Percentiles rank a stretch among this genome's conserved stretches.
phyloP scores from a whole-genome alignment of 441 rosid species.

The Daphne laureola region DNA sequence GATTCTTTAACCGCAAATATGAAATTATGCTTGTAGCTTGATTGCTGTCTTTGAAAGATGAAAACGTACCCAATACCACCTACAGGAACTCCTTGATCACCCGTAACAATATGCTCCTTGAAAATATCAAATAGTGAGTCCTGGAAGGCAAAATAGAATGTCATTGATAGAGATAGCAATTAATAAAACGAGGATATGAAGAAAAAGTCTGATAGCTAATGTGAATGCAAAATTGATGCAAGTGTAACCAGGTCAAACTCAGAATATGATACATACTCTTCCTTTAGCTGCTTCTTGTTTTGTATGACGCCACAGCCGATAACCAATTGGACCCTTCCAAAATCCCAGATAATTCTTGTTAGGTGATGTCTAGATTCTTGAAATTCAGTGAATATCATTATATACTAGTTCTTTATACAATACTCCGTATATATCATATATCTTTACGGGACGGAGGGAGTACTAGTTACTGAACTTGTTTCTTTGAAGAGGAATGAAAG shows the following conservation, averaged over 20 bases:
- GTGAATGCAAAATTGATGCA: not conserved
- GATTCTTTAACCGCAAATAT: too few species aligned
- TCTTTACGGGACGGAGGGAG: too few species aligned
- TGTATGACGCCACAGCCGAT: slow-evolving; percentile 49
- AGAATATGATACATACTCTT: slow-evolving; percentile 34
- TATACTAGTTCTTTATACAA: too few species aligned
- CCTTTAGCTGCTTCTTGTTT: slow-evolving; percentile 61
- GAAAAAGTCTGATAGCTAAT: not conserved
- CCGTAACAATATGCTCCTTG: slow-evolving; percentile 45
- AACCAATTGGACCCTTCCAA: slow-evolving; percentile 54
- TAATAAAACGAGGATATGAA: not conserved
- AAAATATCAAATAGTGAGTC: slow-evolving; percentile 48
- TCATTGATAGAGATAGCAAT: not conserved
- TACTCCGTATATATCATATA: too few species aligned
- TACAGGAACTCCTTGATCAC: slow-evolving; percentile 76
- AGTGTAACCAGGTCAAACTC: slow-evolving; percentile 5
- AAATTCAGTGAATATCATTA: too few species aligned
- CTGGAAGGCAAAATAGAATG: slow-evolving; percentile 27
- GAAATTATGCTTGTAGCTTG: too few species aligned
- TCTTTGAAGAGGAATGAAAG: too few species aligned
- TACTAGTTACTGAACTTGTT: too few species aligned
- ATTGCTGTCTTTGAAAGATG: too few species aligned
- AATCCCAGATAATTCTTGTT: slow-evolving; percentile 1
- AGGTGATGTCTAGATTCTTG: too few species aligned
- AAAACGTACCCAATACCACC: slow-evolving; percentile 83